Conservation (phyloP, 306 rosid species). For the Senna siamea region DNA sequence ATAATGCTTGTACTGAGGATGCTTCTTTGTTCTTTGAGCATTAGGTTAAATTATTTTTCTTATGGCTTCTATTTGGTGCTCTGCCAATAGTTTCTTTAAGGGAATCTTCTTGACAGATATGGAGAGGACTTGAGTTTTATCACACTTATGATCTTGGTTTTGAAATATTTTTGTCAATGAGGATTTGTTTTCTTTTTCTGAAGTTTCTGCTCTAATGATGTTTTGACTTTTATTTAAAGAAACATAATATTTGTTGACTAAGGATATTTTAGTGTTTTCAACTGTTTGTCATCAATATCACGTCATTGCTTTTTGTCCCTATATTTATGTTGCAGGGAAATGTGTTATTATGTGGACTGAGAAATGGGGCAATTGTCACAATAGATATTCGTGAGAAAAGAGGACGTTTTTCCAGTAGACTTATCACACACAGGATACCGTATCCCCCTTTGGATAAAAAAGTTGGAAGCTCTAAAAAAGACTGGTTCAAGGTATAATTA, state of each 20-base stretch:
- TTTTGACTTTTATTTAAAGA: too few species aligned
- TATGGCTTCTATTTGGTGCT: too few species aligned
- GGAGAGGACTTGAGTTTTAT: too few species aligned
- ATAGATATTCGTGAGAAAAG: constrained; percentile 75
- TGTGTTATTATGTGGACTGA: constrained; percentile 81
- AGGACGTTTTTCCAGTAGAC: constrained; percentile 50
- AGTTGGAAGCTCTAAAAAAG: constrained; percentile 48
- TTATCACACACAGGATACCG: constrained; percentile 53
- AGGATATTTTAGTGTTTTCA: constrained; percentile 1
- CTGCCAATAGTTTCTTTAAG: too few species aligned
- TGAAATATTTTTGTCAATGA: too few species aligned
- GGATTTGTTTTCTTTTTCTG: too few species aligned
- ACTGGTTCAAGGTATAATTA: constrained; percentile 66
- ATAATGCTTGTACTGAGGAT: too few species aligned
- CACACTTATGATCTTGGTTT: too few species aligned
- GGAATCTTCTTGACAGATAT: too few species aligned
- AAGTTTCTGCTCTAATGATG: too few species aligned
- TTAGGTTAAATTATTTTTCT: too few species aligned
- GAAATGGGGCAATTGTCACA: constrained; percentile 86
- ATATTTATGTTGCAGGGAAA: constrained; percentile 66
- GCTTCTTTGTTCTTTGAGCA: too few species aligned
- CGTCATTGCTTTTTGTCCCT: constrained; percentile 4
- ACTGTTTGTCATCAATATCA: background rate
- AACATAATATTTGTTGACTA: constrained; percentile 2
- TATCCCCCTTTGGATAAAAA: constrained; percentile 40